These are phyloP conservation scores for Sporisorium reilianum DNA, from an alignment of 1,284 basidiomycete species.

Conservation along the genomic window DNA sequence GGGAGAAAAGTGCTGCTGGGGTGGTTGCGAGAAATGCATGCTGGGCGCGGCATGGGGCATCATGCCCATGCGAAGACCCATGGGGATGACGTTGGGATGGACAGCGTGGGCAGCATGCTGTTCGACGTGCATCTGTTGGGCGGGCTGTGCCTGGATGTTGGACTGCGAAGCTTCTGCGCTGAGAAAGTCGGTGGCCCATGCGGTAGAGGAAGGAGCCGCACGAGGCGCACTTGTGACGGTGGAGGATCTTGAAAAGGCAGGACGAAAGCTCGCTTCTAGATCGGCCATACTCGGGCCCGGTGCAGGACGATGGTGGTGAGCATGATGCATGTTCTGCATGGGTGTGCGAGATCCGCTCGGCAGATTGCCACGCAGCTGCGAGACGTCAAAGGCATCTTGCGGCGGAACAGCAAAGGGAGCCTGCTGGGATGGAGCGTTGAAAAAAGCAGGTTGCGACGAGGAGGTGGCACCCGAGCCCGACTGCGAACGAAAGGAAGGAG, in stretches of 20 bases:
- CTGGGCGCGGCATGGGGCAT: conserved; percentile 14
- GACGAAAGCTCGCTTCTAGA: conserved; percentile 51
- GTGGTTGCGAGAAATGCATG: conserved; percentile 21
- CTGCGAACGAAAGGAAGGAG: conserved; percentile 32
- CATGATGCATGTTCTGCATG: conserved; percentile 18
- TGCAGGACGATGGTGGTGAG: conserved; percentile 11
- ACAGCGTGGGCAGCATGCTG: conserved; percentile 19
- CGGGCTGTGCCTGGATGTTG: conserved; percentile 7
- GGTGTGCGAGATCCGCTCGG: conserved; percentile 37
- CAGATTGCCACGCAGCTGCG: conserved; percentile 52
- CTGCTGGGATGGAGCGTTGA: conserved; percentile 35
- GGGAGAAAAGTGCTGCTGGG: conserved; percentile 12
- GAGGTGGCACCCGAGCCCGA: background rate
- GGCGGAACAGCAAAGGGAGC: conserved; percentile 9
- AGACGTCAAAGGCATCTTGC: conserved; percentile 53
- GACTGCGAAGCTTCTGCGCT: conserved; percentile 26
- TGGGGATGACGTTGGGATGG: conserved; percentile 39
- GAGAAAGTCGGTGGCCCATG: conserved; percentile 59
- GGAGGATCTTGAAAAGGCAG: conserved; percentile 23
- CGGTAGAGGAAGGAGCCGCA: conserved; percentile 33
- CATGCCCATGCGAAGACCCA: conserved; percentile 36
- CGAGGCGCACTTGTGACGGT: conserved; percentile 10
- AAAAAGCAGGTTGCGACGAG: conserved; percentile 40
- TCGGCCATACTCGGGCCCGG: conserved; percentile 26
- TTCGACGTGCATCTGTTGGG: conserved; percentile 23